phyloP scores from a whole-genome alignment of 768 basidiomycete genomes.

The Russula dissimulans region DNA sequence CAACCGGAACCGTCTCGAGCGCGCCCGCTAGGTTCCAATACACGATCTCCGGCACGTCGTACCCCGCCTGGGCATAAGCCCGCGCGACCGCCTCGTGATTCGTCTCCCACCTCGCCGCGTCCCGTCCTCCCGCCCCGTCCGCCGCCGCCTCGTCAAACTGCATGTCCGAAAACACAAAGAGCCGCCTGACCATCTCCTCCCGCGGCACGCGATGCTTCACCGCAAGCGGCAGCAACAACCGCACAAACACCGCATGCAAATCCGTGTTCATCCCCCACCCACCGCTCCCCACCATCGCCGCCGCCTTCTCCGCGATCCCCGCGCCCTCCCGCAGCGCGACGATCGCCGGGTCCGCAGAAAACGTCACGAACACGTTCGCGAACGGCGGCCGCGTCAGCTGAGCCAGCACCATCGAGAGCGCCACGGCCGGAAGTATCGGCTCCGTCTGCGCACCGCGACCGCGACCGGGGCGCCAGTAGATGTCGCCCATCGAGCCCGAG shows the following conservation, averaged over 20 bases:
- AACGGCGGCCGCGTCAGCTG: constrained; percentile 57
- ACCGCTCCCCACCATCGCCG: constrained; percentile 26
- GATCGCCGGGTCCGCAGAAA: constrained; percentile 44
- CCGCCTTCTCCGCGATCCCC: constrained; percentile 32
- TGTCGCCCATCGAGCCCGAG: constrained; percentile 58
- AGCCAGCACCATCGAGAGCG: constrained; percentile 58
- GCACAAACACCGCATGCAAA: constrained; percentile 49
- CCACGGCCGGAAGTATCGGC: constrained; percentile 55
- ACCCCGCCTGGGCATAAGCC: constrained; percentile 52
- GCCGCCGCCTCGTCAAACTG: constrained; percentile 44
- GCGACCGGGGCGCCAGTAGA: not conserved
- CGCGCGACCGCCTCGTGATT: constrained; percentile 48
- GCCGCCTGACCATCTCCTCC: constrained; percentile 66
- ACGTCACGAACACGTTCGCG: constrained; percentile 58
- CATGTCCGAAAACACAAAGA: constrained; percentile 76
- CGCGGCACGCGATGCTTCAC: constrained; percentile 43
- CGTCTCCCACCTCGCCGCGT: constrained; percentile 42
- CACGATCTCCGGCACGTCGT: constrained; percentile 63
- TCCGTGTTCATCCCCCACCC: constrained; percentile 55
- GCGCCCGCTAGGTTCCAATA: constrained; percentile 52
- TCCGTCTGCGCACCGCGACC: not conserved
- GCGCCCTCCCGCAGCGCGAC: constrained; percentile 38
- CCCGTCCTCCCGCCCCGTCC: not conserved
- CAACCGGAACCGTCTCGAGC: constrained; percentile 37
- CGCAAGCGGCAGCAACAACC: constrained; percentile 55